These are phyloP conservation scores for Neurospora pannonica DNA, from an alignment of 495 filamentous ascomycete species.

Conservation along the genomic window DNA sequence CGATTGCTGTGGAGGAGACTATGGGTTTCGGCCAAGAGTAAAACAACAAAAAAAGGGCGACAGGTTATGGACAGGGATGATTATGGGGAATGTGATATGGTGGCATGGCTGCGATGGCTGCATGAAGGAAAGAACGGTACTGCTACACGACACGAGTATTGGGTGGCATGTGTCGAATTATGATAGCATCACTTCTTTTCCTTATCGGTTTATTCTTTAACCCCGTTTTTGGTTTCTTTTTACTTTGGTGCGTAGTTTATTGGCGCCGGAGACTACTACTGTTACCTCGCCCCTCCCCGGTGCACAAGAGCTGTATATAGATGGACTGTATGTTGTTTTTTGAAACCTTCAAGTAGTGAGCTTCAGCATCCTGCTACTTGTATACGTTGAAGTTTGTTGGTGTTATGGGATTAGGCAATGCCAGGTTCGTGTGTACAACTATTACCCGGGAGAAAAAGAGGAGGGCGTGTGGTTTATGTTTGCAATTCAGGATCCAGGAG, in stretches of 20 bases:
- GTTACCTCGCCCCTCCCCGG: not conserved
- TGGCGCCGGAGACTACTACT: not conserved
- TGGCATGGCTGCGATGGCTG: not conserved
- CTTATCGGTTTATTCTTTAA: not conserved
- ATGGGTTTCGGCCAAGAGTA: slow-evolving; percentile 98
- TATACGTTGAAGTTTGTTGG: not conserved
- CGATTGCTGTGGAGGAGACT: slow-evolving; percentile 95
- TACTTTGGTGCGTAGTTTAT: not conserved
- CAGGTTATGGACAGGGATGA: not conserved
- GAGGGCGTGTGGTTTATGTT: not conserved
- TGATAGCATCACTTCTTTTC: not conserved
- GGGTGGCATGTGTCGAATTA: not conserved
- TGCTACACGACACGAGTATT: not conserved
- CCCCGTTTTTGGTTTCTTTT: not conserved
- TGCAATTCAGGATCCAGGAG: not conserved
- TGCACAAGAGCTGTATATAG: slow-evolving; percentile 4
- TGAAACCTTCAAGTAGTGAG: not conserved
- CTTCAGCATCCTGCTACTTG: not conserved
- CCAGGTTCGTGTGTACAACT: not conserved
- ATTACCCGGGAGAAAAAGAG: not conserved
- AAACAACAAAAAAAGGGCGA: not conserved
- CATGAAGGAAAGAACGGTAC: not conserved
- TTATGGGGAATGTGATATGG: not conserved
- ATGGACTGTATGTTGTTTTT: not conserved
- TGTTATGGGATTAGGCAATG: not conserved